Evolutionary conservation across 192 early-diverging fungal genomes (phyloP), one percentile per base, ranked within the genome.

Genomic region (Gryganskiella cystojenkinii): DNA sequence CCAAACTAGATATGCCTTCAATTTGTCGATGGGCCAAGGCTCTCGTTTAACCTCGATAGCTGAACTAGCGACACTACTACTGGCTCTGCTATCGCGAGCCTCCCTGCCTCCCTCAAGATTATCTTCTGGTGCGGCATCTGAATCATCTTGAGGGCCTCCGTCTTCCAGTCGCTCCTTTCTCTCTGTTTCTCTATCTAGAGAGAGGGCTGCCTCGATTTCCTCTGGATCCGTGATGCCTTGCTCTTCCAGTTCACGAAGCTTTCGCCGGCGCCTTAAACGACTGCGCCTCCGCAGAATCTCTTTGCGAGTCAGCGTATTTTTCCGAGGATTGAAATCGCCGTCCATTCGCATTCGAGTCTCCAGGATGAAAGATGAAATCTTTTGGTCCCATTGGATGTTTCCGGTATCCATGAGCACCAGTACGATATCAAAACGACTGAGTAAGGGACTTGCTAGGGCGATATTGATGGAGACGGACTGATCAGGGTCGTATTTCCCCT

Each of bases 341-440:
- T 67, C 74, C 66, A 69, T 58, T 11, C 24, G 33, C 56, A 80
- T 66, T 43, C 74, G 59, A 1, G 47, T 70, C 0, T 56, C 72
- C 59, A 74, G 55, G 62, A 87, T 80, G 72, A 85, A 90, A 0
- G 81, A 83, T 0, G 85, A 83, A 7, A 89, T 84, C 28, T 71
- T 89, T 61, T 66, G 63, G 63, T 94, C 93, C 93, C 93, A 94
- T 2, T 78, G 70, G 4, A 79, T 80, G 66, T 93, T 84, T 14
- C 84, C 83, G 0, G 83, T 79, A 59, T 94, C 93, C 66, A 93
- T 75, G 43, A 94, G 71, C 5, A 93, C 82, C 33, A 93, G 73
- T 40, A 93, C 81, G 19, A 94, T 79, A 51, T 94, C 93, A 71
- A 94, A 94, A 22, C 93, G 82, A 56, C 90, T 92, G 15, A 93